phyloP scores from a whole-genome alignment of 2,329 filamentous ascomycete genomes.

The Chalara sp. region DNA sequence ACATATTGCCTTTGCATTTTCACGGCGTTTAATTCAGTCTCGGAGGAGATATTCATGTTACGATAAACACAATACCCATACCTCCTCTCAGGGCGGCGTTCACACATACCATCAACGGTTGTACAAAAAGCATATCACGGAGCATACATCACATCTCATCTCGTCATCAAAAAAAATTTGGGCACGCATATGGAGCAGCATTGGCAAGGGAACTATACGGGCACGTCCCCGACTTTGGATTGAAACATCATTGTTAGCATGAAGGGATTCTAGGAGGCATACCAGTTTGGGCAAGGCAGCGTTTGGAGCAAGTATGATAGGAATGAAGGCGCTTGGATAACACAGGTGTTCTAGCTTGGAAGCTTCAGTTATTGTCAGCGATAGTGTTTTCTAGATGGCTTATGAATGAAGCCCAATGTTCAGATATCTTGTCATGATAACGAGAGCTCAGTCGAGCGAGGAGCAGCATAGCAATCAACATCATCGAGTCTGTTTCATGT shows the following conservation, averaged over 20 bases:
- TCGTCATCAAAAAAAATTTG: conserved; percentile 17
- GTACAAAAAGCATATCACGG: conserved; percentile 25
- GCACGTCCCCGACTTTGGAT: conserved; percentile 5
- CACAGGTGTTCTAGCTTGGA: neutral
- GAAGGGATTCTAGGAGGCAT: conserved; percentile 8
- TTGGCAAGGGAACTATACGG: conserved; percentile 4
- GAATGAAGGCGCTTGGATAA: conserved; percentile 9
- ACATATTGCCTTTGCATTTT: conserved; percentile 15
- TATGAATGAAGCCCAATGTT: too few relatives aligned
- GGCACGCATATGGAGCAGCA: conserved; percentile 16
- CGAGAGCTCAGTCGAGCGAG: too few relatives aligned
- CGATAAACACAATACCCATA: conserved; percentile 21
- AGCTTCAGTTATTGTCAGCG: too few relatives aligned
- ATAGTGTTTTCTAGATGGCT: too few relatives aligned
- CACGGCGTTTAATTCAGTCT: conserved; percentile 15
- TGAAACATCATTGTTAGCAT: conserved; percentile 14
- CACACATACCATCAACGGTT: conserved; percentile 14
- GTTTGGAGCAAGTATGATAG: too few relatives aligned
- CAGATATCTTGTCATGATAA: too few relatives aligned
- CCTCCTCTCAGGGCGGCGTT: conserved; percentile 22
- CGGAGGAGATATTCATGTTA: conserved; percentile 11
- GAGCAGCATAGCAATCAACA: too few relatives aligned
- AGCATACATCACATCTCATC: conserved; percentile 18
- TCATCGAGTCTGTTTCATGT: too few relatives aligned
- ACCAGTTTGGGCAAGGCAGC: conserved; percentile 4